Evolutionary conservation across 2,329 filamentous ascomycete genomes (phyloP).

Genomic region (Thelonectria olida): DNA sequence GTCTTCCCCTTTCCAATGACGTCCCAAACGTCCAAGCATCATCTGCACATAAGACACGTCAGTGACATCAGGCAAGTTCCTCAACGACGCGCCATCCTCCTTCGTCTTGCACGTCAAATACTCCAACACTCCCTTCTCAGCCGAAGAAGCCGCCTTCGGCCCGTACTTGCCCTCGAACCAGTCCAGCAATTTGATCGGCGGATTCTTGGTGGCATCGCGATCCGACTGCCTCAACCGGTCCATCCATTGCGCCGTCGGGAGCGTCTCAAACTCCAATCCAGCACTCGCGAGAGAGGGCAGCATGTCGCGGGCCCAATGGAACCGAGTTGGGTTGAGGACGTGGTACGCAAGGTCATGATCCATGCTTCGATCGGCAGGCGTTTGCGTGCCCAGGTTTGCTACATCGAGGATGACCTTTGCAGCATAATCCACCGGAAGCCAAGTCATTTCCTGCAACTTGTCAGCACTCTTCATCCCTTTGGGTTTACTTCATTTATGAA

Average conservation of each 20-base stretch:
- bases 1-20: background rate
- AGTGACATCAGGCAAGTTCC: background rate
- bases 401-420: conserved; percentile 30
- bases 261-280: conserved; percentile 56
- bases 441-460: conserved; percentile 30
- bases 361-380: background rate
- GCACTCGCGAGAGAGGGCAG: conserved; percentile 56
- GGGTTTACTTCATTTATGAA: accelerated
- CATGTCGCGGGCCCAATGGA: conserved; percentile 61
- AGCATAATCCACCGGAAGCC: conserved; percentile 31
- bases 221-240: conserved; percentile 53
- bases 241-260: conserved; percentile 56
- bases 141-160: conserved; percentile 16
- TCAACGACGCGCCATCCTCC: conserved; percentile 12
- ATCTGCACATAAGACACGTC: background rate
- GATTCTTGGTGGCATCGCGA: conserved; percentile 56
- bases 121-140: conserved; percentile 17
- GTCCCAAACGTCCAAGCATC: background rate
- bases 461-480: background rate
- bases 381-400: background rate
- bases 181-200: conserved; percentile 61
- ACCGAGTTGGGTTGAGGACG: conserved; percentile 36
- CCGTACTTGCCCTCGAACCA: conserved; percentile 54
- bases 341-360: conserved; percentile 32
- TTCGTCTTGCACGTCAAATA: conserved; percentile 27